Base-by-base conservation (phyloP, 2,329 filamentous ascomycete genomes). In the Colletotrichum karsti region DNA sequence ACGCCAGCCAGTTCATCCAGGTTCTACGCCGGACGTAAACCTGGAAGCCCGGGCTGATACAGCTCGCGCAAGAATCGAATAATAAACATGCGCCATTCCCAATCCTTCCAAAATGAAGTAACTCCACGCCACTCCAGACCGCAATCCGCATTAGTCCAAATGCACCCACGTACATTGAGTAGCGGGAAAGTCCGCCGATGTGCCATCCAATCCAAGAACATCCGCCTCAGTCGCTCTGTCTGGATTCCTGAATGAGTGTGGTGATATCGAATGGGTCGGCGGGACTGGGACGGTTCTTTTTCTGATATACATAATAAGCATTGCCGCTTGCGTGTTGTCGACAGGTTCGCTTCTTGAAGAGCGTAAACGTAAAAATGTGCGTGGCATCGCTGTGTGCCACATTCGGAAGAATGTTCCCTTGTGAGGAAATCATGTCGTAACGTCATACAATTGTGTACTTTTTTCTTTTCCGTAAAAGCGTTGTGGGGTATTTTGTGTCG, bases 401-500 rank as follows among this genome's bases (percentile, higher is more conserved):
- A n/a, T 9, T 50, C 33, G 12, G 15, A 26, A 39, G 18, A 33
- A 26, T 63, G 63, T 42, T 37, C 26, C 50, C 50, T 26, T 7
- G 33, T 15, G 15, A 42, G 24, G 41, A 56, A 26, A 18, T 35
- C 59, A 37, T 37, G 26, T 67, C 59, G 58, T 64, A 64, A 58
- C 51, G 53, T 67, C 44, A 58, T 67, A 44, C 18, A 60, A 30
- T 6, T 39, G 33, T 63, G 28, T 46, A 42, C 35, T 63, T 63
- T 67, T 64, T 51, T 46, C 28, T 46, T 39, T 44, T 55, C 53
- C 42, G n/a, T 24, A 39, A n/a, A 15, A 39, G 24, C 9, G 51
- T 53, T 30, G n/a, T n/a, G 12, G 28, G 63, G 59, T 57, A 57
- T 64, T 67, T 64, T 22, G 44, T 63, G 60, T 58, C 51, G 51